Evolutionary conservation across 345 rosid genomes (phyloP).

Genomic region (Ceriops zippeliana): DNA sequence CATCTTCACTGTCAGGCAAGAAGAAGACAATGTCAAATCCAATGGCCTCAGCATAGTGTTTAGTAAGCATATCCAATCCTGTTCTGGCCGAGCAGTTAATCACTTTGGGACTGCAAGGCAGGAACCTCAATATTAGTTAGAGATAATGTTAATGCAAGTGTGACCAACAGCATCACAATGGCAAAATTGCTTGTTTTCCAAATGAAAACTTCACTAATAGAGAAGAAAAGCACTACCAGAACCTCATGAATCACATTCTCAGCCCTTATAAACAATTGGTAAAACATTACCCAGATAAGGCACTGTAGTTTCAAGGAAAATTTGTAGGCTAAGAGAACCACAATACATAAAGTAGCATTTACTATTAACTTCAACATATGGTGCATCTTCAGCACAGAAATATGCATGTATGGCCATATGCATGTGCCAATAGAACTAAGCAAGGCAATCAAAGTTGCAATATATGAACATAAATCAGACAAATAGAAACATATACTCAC

Average conservation of each 20-base stretch:
- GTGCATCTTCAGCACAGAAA: no score
- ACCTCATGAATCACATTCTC: no score
- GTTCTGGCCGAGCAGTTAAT: constrained; percentile 97
- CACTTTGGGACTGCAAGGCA: constrained; percentile 67
- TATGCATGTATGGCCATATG: no score
- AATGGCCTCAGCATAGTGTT: constrained; percentile 70
- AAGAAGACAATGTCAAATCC: constrained; percentile 85
- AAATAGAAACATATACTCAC: constrained; percentile 39
- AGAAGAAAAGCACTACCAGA: no score
- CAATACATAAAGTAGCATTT: no score
- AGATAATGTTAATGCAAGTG: not conserved
- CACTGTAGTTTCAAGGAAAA: no score
- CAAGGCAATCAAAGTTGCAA: not conserved
- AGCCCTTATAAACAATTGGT: no score
- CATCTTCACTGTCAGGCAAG: constrained; percentile 93
- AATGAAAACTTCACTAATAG: not conserved
- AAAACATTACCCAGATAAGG: no score
- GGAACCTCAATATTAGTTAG: constrained; percentile 7
- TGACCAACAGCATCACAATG: not conserved
- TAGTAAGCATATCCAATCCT: constrained; percentile 87
- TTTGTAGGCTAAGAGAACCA: no score
- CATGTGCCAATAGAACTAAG: no score
- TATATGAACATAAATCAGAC: not conserved
- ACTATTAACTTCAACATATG: no score
- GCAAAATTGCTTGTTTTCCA: no score